These are phyloP conservation scores for Phytophthora chlamydospora DNA, from an alignment of 352 stramenopile genomes.

Conservation along the genomic window DNA sequence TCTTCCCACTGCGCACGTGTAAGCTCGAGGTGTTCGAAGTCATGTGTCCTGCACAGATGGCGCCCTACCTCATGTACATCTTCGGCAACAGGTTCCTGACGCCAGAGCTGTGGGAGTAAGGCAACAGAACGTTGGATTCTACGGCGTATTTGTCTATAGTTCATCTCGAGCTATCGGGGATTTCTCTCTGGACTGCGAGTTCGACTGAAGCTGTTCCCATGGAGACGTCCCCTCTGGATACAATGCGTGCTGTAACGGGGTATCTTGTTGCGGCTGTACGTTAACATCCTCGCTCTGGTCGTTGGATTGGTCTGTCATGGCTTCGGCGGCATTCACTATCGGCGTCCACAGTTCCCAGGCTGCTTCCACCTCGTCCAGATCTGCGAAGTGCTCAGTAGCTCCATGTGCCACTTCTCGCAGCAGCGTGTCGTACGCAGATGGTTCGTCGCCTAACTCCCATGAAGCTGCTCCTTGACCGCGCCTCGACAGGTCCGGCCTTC, in stretches of 20 bases:
- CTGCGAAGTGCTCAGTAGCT: slow-evolving; percentile 43
- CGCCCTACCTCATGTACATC: slow-evolving; percentile 53
- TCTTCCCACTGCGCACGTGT: slow-evolving; percentile 56
- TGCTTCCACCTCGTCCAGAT: slow-evolving; percentile 65
- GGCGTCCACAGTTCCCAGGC: slow-evolving; percentile 71
- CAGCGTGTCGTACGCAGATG: slow-evolving; percentile 45
- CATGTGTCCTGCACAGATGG: slow-evolving; percentile 49
- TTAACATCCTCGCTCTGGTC: slow-evolving; percentile 1
- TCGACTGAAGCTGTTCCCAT: slow-evolving; percentile 12
- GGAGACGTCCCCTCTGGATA: slow-evolving; percentile 30
- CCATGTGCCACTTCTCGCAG: slow-evolving; percentile 30
- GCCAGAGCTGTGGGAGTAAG: slow-evolving; percentile 44
- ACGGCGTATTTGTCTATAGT: slow-evolving; percentile 11
- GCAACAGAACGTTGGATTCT: background rate
- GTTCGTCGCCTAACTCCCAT: slow-evolving; percentile 44
- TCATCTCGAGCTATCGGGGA: slow-evolving; percentile 17
- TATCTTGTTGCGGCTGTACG: background rate
- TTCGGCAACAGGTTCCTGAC: slow-evolving; percentile 61
- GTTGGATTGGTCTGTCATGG: background rate
- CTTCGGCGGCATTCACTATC: slow-evolving; percentile 48
- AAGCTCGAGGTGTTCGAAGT: slow-evolving; percentile 50
- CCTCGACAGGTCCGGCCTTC: background rate
- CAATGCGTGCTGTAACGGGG: background rate
- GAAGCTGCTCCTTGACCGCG: background rate
- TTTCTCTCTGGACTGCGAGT: background rate